Conservation (phyloP, 345 rosid genomes). For the Combretum micranthum region DNA sequence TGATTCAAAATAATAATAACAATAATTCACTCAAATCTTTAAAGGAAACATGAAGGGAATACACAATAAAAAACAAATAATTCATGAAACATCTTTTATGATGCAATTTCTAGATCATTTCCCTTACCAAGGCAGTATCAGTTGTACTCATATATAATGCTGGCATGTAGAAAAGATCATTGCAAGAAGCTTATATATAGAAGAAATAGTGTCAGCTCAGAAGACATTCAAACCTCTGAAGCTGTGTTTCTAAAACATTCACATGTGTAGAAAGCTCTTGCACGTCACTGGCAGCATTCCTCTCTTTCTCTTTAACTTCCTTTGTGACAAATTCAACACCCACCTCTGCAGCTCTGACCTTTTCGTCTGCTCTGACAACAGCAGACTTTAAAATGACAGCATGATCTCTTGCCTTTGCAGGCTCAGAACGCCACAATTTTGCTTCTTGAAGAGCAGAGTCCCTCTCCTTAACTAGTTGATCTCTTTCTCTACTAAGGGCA, state of each 20-base stretch:
- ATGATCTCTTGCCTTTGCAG: slow-evolving; percentile 87
- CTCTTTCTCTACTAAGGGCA: slow-evolving; percentile 58
- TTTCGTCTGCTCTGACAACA: slow-evolving; percentile 76
- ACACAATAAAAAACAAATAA: too few relatives aligned
- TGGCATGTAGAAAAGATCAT: too few relatives aligned
- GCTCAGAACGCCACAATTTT: slow-evolving; percentile 89
- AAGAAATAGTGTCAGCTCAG: background rate
- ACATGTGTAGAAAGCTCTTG: slow-evolving; percentile 82
- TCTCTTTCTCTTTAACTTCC: slow-evolving; percentile 67
- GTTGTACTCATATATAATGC: too few relatives aligned
- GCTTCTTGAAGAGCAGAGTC: slow-evolving; percentile 77
- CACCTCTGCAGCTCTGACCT: slow-evolving; percentile 65
- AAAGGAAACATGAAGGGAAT: too few relatives aligned
- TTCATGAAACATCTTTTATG: too few relatives aligned
- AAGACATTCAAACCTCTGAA: slow-evolving; percentile 65
- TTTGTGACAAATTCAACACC: slow-evolving; percentile 62
- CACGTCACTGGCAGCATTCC: slow-evolving; percentile 60
- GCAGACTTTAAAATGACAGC: slow-evolving; percentile 80
- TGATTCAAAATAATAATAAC: too few relatives aligned
- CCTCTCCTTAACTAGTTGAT: slow-evolving; percentile 62
- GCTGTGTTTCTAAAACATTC: slow-evolving; percentile 62
- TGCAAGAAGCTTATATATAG: too few relatives aligned
- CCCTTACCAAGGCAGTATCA: too few relatives aligned
- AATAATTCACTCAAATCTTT: too few relatives aligned
- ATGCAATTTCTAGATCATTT: too few relatives aligned